phyloP scores from a whole-genome alignment of 768 basidiomycete species.

The Fomitopsis serialis region DNA sequence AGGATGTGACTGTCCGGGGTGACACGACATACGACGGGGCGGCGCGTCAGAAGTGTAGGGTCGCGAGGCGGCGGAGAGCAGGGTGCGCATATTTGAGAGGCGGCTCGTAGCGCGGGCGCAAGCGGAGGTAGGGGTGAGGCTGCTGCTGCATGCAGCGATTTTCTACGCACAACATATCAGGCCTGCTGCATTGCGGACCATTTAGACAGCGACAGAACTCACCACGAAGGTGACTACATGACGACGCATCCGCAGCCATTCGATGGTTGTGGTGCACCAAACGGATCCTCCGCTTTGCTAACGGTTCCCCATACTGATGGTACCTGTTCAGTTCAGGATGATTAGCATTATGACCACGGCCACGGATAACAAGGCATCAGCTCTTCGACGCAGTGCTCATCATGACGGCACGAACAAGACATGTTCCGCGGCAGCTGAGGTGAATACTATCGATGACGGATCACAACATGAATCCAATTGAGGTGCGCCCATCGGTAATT shows the following conservation, averaged over 20 bases:
- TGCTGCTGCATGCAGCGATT: not conserved
- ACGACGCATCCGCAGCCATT: slow-evolving; percentile 22
- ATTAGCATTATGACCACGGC: not conserved
- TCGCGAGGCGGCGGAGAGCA: not conserved
- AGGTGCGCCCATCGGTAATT: not conserved
- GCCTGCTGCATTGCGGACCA: no score
- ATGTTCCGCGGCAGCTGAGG: not conserved
- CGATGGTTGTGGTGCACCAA: slow-evolving; percentile 51
- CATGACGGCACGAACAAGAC: not conserved
- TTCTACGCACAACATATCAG: not conserved
- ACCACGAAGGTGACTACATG: slow-evolving; percentile 15
- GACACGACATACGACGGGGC: not conserved
- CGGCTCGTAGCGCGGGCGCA: not conserved
- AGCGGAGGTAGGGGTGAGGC: no score
- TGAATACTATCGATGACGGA: not conserved
- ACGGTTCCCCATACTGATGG: slow-evolving; percentile 97
- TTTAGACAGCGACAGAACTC: not conserved
- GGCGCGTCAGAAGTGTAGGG: not conserved
- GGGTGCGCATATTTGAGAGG: not conserved
- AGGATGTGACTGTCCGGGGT: not conserved
- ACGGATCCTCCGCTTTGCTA: slow-evolving; percentile 90
- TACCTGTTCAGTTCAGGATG: slow-evolving; percentile 41
- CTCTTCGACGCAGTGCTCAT: slow-evolving; percentile 7
- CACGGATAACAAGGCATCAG: not conserved
- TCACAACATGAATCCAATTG: not conserved